Conservation (phyloP, 805 yeast genomes). For the Geotrichum ghanense region DNA sequence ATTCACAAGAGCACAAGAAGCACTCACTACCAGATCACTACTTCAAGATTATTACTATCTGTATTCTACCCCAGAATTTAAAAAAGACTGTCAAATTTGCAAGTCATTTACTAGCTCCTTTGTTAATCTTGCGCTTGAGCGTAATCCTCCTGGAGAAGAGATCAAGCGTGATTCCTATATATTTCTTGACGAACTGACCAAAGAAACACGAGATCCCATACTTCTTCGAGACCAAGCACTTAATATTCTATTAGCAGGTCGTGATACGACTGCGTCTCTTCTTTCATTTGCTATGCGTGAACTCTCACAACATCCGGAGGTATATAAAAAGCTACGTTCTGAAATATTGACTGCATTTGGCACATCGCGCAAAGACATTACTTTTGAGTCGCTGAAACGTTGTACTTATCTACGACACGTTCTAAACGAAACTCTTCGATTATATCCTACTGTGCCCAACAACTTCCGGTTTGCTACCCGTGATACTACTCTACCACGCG, state of each 20-base stretch:
- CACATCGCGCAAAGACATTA: conserved; percentile 18
- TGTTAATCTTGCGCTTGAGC: conserved; percentile 28
- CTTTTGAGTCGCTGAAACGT: conserved; percentile 32
- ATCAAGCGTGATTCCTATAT: conserved; percentile 19
- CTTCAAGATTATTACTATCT: conserved; percentile 13
- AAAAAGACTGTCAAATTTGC: conserved; percentile 22
- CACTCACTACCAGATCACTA: conserved; percentile 9
- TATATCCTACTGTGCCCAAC: conserved; percentile 37
- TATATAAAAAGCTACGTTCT: conserved; percentile 27
- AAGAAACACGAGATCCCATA: conserved; percentile 31
- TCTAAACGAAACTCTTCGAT: conserved; percentile 33
- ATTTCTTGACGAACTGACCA: conserved; percentile 35
- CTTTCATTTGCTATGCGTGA: conserved; percentile 29
- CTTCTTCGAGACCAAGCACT: conserved; percentile 34
- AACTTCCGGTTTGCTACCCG: conserved; percentile 33
- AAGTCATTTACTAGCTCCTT: conserved; percentile 29
- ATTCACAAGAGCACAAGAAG: conserved; percentile 14
- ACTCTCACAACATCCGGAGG: conserved; percentile 30
- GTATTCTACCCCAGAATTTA: conserved; percentile 21
- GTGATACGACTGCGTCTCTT: conserved; percentile 38
- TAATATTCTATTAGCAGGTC: conserved; percentile 35
- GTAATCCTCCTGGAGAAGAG: conserved; percentile 8
- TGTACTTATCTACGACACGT: conserved; percentile 34
- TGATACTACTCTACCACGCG: conserved; percentile 36
- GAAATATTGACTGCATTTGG: conserved; percentile 15